These are phyloP conservation scores for Chara braunii DNA, from an alignment of 139 green algal species.

Conservation along the genomic window DNA sequence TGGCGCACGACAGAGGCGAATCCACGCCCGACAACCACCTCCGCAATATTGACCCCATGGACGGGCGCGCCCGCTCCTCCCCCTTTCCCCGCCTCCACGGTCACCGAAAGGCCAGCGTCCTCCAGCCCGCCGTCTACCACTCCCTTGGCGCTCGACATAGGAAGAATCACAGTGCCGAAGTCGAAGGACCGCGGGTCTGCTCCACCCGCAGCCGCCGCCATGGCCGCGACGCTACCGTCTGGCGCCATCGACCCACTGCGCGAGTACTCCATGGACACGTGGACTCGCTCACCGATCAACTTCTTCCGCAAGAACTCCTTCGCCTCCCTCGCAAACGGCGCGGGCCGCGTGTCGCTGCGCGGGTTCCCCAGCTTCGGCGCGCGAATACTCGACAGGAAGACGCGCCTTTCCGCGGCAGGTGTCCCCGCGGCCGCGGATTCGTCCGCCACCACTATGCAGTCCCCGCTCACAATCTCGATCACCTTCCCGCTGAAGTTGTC, in stretches of 20 bases:
- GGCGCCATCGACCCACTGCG: too few species aligned
- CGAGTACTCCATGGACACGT: conserved; percentile 86
- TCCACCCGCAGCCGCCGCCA: too few species aligned
- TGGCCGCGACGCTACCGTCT: too few species aligned
- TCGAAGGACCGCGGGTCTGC: conserved; percentile 52
- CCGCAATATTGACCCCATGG: conserved; percentile 51
- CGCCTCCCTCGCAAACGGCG: conserved; percentile 73
- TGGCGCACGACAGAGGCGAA: conserved; percentile 73
- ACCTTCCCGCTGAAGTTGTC: conserved; percentile 41
- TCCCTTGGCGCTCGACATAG: conserved; percentile 43
- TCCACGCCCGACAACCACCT: conserved; percentile 76
- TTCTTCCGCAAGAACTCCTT: conserved; percentile 79
- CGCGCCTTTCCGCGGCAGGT: conserved; percentile 58
- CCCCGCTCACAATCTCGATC: conserved; percentile 79
- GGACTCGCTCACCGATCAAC: conserved; percentile 57
- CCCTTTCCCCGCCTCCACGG: too few species aligned
- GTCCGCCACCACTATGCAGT: conserved; percentile 80
- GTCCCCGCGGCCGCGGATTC: conserved; percentile 4
- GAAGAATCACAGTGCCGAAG: conserved; percentile 69
- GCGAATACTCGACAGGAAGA: conserved; percentile 77
- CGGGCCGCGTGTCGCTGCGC: conserved; percentile 55
- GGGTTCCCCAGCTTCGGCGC: conserved; percentile 61
- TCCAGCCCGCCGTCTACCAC: conserved; percentile 44
- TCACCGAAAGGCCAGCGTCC: too few species aligned
- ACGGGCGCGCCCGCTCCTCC: background rate